phyloP scores from a whole-genome alignment of 768 basidiomycete genomes.

The Cyclocybe aegerita region DNA sequence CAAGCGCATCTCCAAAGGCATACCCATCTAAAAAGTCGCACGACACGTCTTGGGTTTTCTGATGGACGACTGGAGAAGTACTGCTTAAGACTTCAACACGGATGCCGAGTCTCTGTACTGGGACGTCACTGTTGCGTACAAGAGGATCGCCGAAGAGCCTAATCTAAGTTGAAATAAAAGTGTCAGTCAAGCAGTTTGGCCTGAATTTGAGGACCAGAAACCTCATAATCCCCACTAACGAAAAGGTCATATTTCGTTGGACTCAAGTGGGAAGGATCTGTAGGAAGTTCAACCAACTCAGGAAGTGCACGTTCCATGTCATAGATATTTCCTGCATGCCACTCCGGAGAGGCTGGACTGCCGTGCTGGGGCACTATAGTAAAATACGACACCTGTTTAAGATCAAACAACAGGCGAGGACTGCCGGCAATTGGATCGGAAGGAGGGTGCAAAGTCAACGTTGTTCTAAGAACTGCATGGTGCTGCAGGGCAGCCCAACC shows the following conservation, averaged over 20 bases:
- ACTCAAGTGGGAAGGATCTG: slow-evolving; percentile 33
- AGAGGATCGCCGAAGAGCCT: slow-evolving; percentile 80
- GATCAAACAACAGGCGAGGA: slow-evolving; percentile 56
- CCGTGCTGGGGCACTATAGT: slow-evolving; percentile 51
- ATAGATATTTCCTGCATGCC: slow-evolving; percentile 91
- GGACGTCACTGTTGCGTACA: slow-evolving; percentile 37
- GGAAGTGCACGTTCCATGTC: slow-evolving; percentile 52
- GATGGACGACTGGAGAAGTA: slow-evolving; percentile 31
- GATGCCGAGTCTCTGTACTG: slow-evolving; percentile 57
- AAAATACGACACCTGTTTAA: slow-evolving; percentile 77
- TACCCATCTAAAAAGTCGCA: slow-evolving; percentile 75
- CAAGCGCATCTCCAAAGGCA: slow-evolving; percentile 70
- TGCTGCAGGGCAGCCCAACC: slow-evolving; percentile 90
- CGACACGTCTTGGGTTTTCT: slow-evolving; percentile 51
- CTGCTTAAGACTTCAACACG: slow-evolving; percentile 39
- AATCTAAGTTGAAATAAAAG: slow-evolving; percentile 45
- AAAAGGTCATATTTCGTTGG: slow-evolving; percentile 66
- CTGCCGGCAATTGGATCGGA: slow-evolving; percentile 1
- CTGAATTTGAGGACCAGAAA: slow-evolving; percentile 17
- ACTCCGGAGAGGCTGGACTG: slow-evolving; percentile 36
- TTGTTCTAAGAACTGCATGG: slow-evolving; percentile 66
- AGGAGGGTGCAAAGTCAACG: slow-evolving; percentile 58
- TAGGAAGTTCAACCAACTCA: slow-evolving; percentile 50
- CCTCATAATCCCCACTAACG: slow-evolving; percentile 85
- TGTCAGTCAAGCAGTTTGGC: background rate